Evolutionary conservation across 164 flowering plant species (phyloP).

Genomic region (Magnolia kwangsiensis): DNA sequence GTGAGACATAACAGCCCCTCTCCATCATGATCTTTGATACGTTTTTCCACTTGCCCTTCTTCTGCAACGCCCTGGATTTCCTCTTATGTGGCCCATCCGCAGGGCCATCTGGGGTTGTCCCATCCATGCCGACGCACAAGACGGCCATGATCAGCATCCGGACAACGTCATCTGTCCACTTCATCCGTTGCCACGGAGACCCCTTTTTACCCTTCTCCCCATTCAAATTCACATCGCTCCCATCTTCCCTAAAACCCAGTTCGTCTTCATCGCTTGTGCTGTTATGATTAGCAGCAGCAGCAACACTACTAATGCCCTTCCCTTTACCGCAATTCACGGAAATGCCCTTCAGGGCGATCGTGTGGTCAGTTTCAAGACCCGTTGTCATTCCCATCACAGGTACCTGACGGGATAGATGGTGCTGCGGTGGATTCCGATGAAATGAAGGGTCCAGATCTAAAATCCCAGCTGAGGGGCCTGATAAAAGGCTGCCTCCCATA

Average conservation of each 20-base stretch:
- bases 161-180: conserved; percentile 56
- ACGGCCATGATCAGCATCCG: conserved; percentile 55
- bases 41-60: conserved; percentile 70
- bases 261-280: conserved; percentile 17
- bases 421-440: conserved; percentile 12
- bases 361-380: conserved; percentile 27
- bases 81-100: conserved; percentile 35
- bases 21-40: conserved; percentile 55
- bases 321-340: conserved; percentile 31
- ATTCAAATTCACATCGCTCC: conserved; percentile 22
- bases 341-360: conserved; percentile 18
- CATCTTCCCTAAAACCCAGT: conserved; percentile 14
- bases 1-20: conserved; percentile 56
- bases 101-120: conserved; percentile 20
- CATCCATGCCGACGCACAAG: conserved; percentile 59
- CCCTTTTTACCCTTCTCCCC: conserved; percentile 36
- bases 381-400: conserved; percentile 21
- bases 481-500: conserved; percentile 41
- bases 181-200: conserved; percentile 64
- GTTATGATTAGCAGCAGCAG: conserved; percentile 5
- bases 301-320: conserved; percentile 18
- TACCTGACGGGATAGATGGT: conserved; percentile 25
- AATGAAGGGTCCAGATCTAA: conserved; percentile 39
- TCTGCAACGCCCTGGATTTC: conserved; percentile 40
- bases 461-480: conserved; percentile 34